Evolutionary conservation across 2,329 filamentous ascomycete genomes (phyloP), one percentile per base, ranked within the genome.

Genomic region (Cadophora gregata): DNA sequence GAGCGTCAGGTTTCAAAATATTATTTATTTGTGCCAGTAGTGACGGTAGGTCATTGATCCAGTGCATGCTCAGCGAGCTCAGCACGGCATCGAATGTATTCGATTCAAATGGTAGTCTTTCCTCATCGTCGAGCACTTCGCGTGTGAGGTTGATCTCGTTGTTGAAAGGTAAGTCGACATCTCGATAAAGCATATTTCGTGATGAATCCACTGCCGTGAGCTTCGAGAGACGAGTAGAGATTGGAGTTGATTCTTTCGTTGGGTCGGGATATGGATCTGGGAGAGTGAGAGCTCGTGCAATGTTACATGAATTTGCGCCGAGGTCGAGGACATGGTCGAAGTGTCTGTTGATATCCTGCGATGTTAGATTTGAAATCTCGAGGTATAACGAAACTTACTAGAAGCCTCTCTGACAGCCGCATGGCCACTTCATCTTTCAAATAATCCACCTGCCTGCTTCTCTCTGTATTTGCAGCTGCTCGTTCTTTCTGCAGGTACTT

Each of bases 1-100:
- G 93, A 65, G 87, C 86, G 78, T 99, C 96, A 0, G 95, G 93
- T 79, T 96, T 97, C 29, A 99, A 85, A 38, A 96, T 83, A 71
- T 87, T 86, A 82, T 97, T 97, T 77, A 97, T 90, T 76, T 97
- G 93, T 1, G 89, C 84, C 1, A 99, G 85, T 12, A 96, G 83
- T 0, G 91, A 92, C 0, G 96, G 96, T 5, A 99, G 86, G 78
- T 99, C 93, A 78, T 99, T 99, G 83, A 97, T 91, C 96, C 96
- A 99, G 80, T 99, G 96, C 77, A 99, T 83, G 66, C 91, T 94
- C 67, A 97, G 81, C 64, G 91, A 97, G 77, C 93, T 97, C 69
- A 99, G 82, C 12, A 97, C 92, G 6, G 97, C 88, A 77, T 98
- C 94, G 78, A 97, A 98, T 3, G 90, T 88, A 71, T 89, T 86